Conservation (phyloP, 164 flowering plant species). For the Chimonanthus praecox region DNA sequence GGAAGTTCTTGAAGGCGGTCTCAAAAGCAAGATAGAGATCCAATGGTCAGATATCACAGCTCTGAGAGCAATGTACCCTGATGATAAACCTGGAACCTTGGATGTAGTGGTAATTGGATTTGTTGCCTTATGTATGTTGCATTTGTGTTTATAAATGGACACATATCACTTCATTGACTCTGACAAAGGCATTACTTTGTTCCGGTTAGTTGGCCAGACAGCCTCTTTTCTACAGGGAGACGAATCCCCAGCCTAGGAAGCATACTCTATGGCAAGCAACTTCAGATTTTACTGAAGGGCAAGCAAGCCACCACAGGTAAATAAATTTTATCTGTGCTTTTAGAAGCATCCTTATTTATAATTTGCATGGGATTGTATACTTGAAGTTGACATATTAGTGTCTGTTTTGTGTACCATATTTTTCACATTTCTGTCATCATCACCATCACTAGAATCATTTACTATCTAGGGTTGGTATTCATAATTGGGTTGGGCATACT, state of each 20-base stretch:
- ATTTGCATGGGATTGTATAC: too few species aligned
- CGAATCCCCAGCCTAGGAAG: conserved; percentile 88
- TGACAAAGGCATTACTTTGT: conserved; percentile 5
- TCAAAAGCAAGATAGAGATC: conserved; percentile 85
- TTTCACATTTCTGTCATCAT: too few species aligned
- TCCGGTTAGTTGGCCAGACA: conserved; percentile 57
- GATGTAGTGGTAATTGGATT: conserved; percentile 57
- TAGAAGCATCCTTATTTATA: neutral
- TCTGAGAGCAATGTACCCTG: conserved; percentile 66
- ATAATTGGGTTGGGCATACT: too few species aligned
- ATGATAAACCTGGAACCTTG: conserved; percentile 52
- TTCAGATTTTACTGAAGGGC: conserved; percentile 75
- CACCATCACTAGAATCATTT: too few species aligned
- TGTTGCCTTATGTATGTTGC: neutral
- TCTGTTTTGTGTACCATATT: too few species aligned
- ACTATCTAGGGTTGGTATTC: too few species aligned
- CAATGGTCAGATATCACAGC: conserved; percentile 88
- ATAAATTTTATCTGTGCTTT: neutral
- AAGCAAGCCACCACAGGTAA: conserved; percentile 69
- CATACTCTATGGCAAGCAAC: conserved; percentile 90
- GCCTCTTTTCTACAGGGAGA: conserved; percentile 83
- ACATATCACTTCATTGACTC: neutral
- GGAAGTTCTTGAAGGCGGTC: conserved; percentile 87
- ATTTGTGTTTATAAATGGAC: neutral
- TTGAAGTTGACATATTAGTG: too few species aligned